Conservation (phyloP, 1,284 basidiomycete species). For the Rhodotorula sp. region DNA sequence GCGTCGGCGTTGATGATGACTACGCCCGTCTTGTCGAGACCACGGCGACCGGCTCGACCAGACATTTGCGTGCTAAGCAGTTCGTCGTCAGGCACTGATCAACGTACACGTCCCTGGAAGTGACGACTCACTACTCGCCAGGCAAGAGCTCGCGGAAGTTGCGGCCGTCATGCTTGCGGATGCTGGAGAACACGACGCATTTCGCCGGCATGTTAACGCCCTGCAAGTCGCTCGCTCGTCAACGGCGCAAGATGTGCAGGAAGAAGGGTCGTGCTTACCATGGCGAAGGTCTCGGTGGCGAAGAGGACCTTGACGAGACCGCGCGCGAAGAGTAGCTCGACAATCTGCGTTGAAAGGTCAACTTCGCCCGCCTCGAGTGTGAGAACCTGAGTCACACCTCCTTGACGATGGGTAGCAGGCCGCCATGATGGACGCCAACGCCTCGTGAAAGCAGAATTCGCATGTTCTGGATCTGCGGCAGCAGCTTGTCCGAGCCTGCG, state of each 20-base stretch:
- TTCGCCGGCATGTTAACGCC: constrained; percentile 99
- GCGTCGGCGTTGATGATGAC: constrained; percentile 85
- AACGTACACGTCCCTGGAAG: too few species aligned
- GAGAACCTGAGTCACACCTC: constrained; percentile 60
- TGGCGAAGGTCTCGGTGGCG: constrained; percentile 98
- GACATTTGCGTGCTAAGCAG: constrained; percentile 90
- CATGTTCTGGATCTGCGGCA: constrained; percentile 95
- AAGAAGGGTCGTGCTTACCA: constrained; percentile 62
- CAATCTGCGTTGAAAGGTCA: too few species aligned
- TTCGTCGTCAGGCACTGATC: too few species aligned
- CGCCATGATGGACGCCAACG: constrained; percentile 97
- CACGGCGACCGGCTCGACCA: constrained; percentile 92
- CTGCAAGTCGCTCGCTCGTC: constrained; percentile 54
- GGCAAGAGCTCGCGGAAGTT: constrained; percentile 72
- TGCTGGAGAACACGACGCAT: constrained; percentile 93
- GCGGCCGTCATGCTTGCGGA: constrained; percentile 92
- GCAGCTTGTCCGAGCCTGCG: constrained; percentile 79
- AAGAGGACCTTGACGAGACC: constrained; percentile 96
- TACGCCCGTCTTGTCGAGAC: constrained; percentile 90
- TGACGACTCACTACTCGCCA: constrained; percentile 49
- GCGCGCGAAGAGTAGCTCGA: constrained; percentile 92
- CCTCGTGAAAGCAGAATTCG: constrained; percentile 85
- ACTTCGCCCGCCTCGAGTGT: too few species aligned
- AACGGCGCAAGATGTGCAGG: neutral
- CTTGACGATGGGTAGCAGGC: constrained; percentile 93